Percentiles rank a stretch among this genome's conserved stretches.
These are phyloP conservation scores for Trypanosoma theileri DNA, from an alignment of 208 protist genomes.

Conservation along the genomic window DNA sequence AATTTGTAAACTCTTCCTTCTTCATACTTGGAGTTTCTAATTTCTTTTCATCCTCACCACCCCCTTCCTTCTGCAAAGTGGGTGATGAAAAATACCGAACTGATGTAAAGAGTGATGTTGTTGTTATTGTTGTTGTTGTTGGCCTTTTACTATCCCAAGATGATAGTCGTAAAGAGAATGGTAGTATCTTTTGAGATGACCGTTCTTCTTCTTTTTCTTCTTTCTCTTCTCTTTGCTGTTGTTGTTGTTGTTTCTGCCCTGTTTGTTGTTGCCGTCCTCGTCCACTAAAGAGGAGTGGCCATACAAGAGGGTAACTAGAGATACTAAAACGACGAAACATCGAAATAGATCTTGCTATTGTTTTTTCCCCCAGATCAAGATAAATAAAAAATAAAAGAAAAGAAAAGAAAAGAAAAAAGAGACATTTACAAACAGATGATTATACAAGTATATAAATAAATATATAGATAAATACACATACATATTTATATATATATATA, in stretches of 20 bases:
- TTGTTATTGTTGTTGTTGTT: no score
- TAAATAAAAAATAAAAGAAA: no score
- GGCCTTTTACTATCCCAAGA: not conserved
- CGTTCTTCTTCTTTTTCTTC: not conserved
- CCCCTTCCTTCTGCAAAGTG: not conserved
- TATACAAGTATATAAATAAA: no score
- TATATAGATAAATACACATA: no score
- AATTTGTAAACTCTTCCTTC: not conserved
- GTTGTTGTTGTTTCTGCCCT: no score
- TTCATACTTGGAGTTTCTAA: constrained; percentile 9
- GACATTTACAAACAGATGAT: no score
- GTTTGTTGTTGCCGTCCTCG: no score
- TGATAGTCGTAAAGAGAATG: not conserved
- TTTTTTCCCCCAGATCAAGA: no score
- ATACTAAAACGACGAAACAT: constrained; percentile 2
- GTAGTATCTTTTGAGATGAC: no score
- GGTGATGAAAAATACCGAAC: not conserved
- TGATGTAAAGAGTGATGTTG: not conserved
- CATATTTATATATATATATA: no score
- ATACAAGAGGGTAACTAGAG: not conserved
- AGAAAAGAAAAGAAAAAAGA: no score
- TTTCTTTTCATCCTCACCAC: not conserved
- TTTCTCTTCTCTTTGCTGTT: no score
- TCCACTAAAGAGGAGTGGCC: not conserved
- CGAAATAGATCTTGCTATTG: not conserved